These are phyloP conservation scores for Saraca asoca DNA, from an alignment of 331 rosid genomes.

Conservation along the genomic window DNA sequence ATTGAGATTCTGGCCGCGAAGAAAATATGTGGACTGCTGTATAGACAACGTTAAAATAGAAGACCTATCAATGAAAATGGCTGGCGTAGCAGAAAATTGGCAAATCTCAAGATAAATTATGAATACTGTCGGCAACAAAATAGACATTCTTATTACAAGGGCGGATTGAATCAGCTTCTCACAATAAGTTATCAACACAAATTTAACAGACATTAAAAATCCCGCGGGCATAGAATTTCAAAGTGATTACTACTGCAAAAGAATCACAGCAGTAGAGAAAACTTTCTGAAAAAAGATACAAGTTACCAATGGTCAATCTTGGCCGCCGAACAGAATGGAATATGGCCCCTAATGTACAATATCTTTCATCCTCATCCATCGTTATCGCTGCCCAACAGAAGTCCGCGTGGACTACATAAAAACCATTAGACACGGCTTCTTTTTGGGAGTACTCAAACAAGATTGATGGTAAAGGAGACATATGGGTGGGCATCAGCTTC, in stretches of 20 bases:
- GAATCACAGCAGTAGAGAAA: too few species aligned
- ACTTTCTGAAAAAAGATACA: not conserved
- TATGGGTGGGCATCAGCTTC: slow-evolving; percentile 81
- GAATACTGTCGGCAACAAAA: too few species aligned
- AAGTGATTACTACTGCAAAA: too few species aligned
- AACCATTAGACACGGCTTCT: slow-evolving; percentile 28
- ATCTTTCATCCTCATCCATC: slow-evolving; percentile 40
- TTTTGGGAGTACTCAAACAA: slow-evolving; percentile 46
- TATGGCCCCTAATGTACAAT: slow-evolving; percentile 48
- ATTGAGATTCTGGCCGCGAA: too few species aligned
- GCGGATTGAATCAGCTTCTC: too few species aligned
- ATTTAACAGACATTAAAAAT: not conserved
- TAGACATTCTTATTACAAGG: too few species aligned
- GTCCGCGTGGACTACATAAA: slow-evolving; percentile 30
- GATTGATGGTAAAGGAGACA: slow-evolving; percentile 85
- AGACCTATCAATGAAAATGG: too few species aligned
- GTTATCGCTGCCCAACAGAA: slow-evolving; percentile 46
- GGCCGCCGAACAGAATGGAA: slow-evolving; percentile 41
- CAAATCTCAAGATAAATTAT: too few species aligned
- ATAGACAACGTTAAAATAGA: too few species aligned
- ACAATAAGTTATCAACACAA: not conserved
- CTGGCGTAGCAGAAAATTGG: too few species aligned
- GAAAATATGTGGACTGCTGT: too few species aligned
- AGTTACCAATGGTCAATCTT: slow-evolving; percentile 31
- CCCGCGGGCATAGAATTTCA: too few species aligned